phyloP scores from a whole-genome alignment of 176 grass and related monocot species.

The Oryza nivara region DNA sequence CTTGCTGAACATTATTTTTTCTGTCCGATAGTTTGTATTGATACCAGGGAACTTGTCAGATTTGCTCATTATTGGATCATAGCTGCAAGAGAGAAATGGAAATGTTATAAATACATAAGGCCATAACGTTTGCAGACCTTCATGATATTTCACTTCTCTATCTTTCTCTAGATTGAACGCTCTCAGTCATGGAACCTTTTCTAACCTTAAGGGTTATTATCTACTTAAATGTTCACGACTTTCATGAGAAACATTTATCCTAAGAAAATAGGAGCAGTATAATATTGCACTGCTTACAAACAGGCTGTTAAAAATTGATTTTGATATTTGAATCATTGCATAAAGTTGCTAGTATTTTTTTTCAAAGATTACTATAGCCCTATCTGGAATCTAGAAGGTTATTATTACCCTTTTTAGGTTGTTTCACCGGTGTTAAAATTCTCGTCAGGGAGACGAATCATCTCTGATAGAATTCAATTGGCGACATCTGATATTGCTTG shows the following conservation, averaged over 20 bases:
- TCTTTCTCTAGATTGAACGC: background rate
- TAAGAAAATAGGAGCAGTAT: background rate
- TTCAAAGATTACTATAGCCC: too few species aligned
- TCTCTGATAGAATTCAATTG: background rate
- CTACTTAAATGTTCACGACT: background rate
- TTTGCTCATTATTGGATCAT: background rate
- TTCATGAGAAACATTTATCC: background rate
- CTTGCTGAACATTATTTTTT: background rate
- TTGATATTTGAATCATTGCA: too few species aligned
- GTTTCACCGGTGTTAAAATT: background rate
- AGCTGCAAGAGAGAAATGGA: background rate
- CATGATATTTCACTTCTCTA: slow-evolving; percentile 1
- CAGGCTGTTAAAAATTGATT: too few species aligned
- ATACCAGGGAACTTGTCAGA: background rate
- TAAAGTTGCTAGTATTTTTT: too few species aligned
- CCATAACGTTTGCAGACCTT: background rate
- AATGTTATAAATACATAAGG: slow-evolving; percentile 1
- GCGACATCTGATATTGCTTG: background rate
- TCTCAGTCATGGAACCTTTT: background rate
- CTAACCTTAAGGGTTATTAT: background rate
- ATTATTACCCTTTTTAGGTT: background rate
- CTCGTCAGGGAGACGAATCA: background rate
- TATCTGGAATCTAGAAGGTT: background rate
- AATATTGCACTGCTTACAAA: too few species aligned
- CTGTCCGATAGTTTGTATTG: background rate